Base-by-base conservation (phyloP, 768 basidiomycete species). In the Lanmaoa pseudosensibilis region DNA sequence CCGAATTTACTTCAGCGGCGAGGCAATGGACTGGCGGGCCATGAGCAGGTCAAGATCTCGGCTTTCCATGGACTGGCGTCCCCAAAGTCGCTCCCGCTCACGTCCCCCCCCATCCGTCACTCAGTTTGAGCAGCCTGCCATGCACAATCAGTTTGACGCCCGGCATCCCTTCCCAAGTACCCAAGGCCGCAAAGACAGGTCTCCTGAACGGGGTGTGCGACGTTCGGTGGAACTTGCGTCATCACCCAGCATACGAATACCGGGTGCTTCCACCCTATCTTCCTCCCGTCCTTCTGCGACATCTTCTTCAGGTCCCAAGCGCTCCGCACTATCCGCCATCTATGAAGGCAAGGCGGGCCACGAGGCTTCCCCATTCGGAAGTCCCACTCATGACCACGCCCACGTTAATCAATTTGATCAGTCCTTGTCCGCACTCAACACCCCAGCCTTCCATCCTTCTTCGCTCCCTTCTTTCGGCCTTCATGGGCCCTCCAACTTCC, bases 21-120 rank as follows among this genome's bases (percentile, higher is more conserved):
- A 82, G 44, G 75, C 85, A 27, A 97, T 97, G 94, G 94, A 96
- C 67, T 97, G 94, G 94, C 81, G 93, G 47, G 86, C 90, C 33
- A 85, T 93, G 69, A 94, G 92, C 73, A 82, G 94, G 60, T 96
- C 94, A 25, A 83, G 93, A 65, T 95, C 94, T 15, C 84, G 94
- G 23, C 87, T 88, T 63, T 87, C 90, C 21, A 93, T 95, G 90
- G 93, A 95, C 70, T 94, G 93, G 93, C 79, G 87, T 54, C 86
- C 90, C 34, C 74, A 85, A 50, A 86, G 84, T 72, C 85, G 88
- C 52, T 91, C 90, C 32, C 83, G 88, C 51, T 90, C 89, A 43
- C 82, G 92, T 37, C 86, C 88, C 19, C 84, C 88, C 32, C 83
- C 84, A 60, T 65, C 80, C 25, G 71, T 73, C 53, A 71, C 72